Evolutionary conservation across 768 basidiomycete genomes (phyloP), one percentile per base, ranked within the genome.

Genomic region (Coprinellus aureogranulatus): DNA sequence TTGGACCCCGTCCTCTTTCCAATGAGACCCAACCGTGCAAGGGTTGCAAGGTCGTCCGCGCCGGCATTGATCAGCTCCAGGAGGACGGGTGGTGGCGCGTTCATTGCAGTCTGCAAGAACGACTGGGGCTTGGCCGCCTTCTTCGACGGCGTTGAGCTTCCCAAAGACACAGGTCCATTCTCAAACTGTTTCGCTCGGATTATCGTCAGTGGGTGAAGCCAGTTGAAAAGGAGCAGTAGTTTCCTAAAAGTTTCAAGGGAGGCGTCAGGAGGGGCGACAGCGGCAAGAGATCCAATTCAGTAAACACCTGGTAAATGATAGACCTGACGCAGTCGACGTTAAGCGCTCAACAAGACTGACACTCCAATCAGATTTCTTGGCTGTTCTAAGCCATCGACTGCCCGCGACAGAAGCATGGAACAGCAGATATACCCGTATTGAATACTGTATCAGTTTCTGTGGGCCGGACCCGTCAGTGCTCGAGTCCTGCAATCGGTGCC

Each of bases 381-480:
- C 68, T 55, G 75, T 75, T 54, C 82, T 77, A 55, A 88, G 69
- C 3, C 87, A 62, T 34, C 76, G 68, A 55, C 72, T 81, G 27
- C 72, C 64, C 6, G 78, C 75, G 40, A 86, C 47, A 2, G 82
- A 77, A 52, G 73, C 71, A 67, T 94, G 91, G 68, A 90, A 83
- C 30, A 89, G 68, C 34, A 93, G 77, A 68, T 86, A 90, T 51
- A 92, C 72, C 47, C 84, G 83, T 60, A 94, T 82, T 23, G 88
- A 81, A 68, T 93, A 94, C 76, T 94, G 92, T 55, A 94, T 84
- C 55, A 92, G 65, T 92, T 94, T 94, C 91, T 93, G 51, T 46
- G 44, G 30, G n/a, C n/a, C n/a, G n/a, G n/a, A n/a, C n/a, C n/a
- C n/a, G n/a, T n/a, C n/a, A n/a, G n/a, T n/a, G n/a, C n/a, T n/a